Percentiles rank a stretch among this genome's conserved stretches.
Evolutionary conservation across 208 protist genomes (phyloP).

Genomic region (Trichomonas vaginalis): DNA sequence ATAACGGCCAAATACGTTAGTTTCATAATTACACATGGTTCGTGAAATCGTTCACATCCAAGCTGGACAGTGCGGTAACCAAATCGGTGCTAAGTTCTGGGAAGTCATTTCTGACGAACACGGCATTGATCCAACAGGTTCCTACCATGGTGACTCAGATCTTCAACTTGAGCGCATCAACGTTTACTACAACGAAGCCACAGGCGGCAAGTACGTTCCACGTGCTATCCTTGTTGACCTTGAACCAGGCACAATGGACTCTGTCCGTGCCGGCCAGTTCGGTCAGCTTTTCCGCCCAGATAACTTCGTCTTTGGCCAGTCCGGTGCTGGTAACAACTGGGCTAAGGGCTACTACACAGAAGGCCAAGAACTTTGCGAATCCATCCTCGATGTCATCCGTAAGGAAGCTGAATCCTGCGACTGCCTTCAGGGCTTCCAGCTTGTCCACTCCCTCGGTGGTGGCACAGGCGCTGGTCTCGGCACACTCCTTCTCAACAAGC

Average conservation of each 20-base stretch:
- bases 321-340: conserved; percentile 94
- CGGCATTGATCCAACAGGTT: conserved; percentile 69
- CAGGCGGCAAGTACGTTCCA: conserved; percentile 62
- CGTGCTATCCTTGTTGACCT: conserved; percentile 62
- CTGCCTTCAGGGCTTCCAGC: too few species aligned
- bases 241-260: conserved; percentile 87
- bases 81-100: conserved; percentile 46
- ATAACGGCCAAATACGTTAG: neutral
- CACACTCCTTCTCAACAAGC: too few species aligned
- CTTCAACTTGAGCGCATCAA: conserved; percentile 89
- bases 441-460: too few species aligned
- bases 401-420: too few species aligned
- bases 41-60: conserved; percentile 82
- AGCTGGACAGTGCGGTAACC: conserved; percentile 51
- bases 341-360: conserved; percentile 87
- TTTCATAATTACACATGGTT: neutral
- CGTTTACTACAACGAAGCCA: conserved; percentile 91
- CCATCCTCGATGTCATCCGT: too few species aligned
- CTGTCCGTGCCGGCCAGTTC: conserved; percentile 68
- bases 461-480: too few species aligned
- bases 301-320: conserved; percentile 92
- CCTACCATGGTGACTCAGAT: conserved; percentile 64
- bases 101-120: conserved; percentile 54
- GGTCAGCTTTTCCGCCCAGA: conserved; percentile 79
- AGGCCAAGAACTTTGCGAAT: too few species aligned